Evolutionary conservation across 129 eudicot genomes (phyloP).

Genomic region (Pittosporum tobira): DNA sequence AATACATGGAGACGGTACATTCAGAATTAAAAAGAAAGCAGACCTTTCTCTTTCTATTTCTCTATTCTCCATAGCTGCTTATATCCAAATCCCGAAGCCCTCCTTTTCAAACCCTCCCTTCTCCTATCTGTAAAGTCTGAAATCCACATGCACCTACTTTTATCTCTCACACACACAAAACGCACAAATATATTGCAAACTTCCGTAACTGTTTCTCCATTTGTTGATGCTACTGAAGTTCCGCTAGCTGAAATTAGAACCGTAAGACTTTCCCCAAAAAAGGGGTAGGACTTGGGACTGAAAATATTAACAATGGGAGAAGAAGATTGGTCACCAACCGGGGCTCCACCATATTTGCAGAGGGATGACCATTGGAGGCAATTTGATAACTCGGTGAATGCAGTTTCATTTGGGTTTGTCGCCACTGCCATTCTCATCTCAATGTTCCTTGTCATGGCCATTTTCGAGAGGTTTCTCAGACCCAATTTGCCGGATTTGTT

Average conservation of each 20-base stretch:
- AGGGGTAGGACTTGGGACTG: too few relatives aligned
- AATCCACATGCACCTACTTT: too few relatives aligned
- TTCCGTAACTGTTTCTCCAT: not conserved
- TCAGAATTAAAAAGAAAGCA: not conserved
- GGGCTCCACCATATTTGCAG: constrained; percentile 13
- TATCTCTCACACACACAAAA: too few relatives aligned
- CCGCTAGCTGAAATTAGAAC: too few relatives aligned
- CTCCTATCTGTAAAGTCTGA: not conserved
- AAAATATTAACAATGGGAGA: constrained; percentile 7
- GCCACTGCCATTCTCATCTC: constrained; percentile 62
- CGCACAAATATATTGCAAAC: not conserved
- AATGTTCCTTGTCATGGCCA: constrained; percentile 71
- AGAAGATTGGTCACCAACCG: constrained; percentile 14
- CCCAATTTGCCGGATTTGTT: constrained; percentile 31
- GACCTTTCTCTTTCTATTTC: not conserved
- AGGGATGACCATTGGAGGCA: constrained; percentile 38
- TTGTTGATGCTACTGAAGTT: not conserved
- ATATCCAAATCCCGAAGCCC: constrained; percentile 9
- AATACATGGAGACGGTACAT: not conserved
- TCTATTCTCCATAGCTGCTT: not conserved
- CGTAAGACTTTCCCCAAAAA: too few relatives aligned
- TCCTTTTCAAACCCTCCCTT: not conserved
- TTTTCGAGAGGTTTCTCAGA: constrained; percentile 61
- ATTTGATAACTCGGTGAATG: constrained; percentile 57
- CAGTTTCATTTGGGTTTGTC: constrained; percentile 69